Evolutionary conservation across 1,284 basidiomycete genomes (phyloP), one percentile per base, ranked within the genome.

Genomic region (Leccinum solheimii): DNA sequence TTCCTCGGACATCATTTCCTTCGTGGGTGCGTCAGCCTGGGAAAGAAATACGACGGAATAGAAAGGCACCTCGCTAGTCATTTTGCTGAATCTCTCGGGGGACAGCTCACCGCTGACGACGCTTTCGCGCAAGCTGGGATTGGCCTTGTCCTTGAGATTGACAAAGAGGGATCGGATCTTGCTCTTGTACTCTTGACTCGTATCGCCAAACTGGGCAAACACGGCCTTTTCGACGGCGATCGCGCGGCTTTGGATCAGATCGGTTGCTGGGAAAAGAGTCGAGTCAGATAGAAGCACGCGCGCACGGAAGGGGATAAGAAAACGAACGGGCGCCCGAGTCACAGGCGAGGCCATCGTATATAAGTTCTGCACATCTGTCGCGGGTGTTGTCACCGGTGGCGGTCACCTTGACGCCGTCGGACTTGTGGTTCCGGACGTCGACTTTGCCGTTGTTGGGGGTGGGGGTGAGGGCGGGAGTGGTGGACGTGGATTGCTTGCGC

Each of bases 1-100:
- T 69, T 96, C 94, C 71, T 95, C 95, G 1, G 93, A 95, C 2
- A 97, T 97, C 90, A 99, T 94, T 70, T 99, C 96, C 93, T 95
- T 19, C 38, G 36, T 21, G 19, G 55, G 40, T 19, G n/a, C 55
- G 45, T 51, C 10, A 38, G 59, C n/a, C 2, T 4, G 51, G 5
- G 27, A 13, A 13, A 49, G 10, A 23, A 6, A n/a, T 19, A 10
- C 40, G 40, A 43, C 16, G n/a, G 50, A 9, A 55, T 5, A 14
- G 5, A 21, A 27, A 82, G n/a, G 55, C 69, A 90, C 92, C 78
- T 88, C 84, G 73, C 90, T 94, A 1, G 84, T 82, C 94, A 98
- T 97, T 38, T 77, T 86, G 61, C 87, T 87, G 57, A 98, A 86
- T 67, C 81, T 86, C 27, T 86, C 83, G 0, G 88, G 84, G 1